Percentiles rank a stretch among this genome's conserved stretches.
phyloP scores from a whole-genome alignment of 2,329 filamentous ascomycete genomes.

The Cercospora zeina region DNA sequence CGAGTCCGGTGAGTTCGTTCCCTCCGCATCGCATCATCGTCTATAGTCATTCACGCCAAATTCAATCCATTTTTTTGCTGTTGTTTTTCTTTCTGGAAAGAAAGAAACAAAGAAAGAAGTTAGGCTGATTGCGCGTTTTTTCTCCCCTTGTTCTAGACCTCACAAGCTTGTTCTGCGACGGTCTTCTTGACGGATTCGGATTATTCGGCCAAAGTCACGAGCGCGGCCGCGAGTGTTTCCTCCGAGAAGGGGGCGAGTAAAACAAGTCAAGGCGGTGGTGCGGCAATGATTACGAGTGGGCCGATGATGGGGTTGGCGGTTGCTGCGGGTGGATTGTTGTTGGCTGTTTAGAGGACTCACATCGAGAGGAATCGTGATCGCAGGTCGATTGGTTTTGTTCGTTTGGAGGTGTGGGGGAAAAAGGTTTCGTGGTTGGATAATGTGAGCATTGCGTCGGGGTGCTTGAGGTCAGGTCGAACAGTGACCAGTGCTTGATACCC shows the following conservation, averaged over 20 bases:
- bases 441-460: neutral
- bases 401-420: neutral
- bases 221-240: neutral
- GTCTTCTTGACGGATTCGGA: neutral
- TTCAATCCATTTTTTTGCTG: too few relatives aligned
- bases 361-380: neutral
- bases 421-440: neutral
- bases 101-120: too few relatives aligned
- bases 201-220: conserved; percentile 3
- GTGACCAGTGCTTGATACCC: neutral
- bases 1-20: neutral
- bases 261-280: neutral
- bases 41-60: too few relatives aligned
- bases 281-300: conserved; percentile 2
- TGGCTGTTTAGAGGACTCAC: neutral
- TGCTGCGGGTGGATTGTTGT: neutral
- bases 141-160: neutral
- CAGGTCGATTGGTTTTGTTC: neutral
- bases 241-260: neutral
- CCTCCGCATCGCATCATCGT: neutral
- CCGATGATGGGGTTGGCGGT: neutral
- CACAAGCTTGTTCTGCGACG: neutral
- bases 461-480: neutral
- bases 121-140: neutral
- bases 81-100: neutral